Evolutionary conservation across 257 asterid species (phyloP).

Genomic region (Solanum sitiens): DNA sequence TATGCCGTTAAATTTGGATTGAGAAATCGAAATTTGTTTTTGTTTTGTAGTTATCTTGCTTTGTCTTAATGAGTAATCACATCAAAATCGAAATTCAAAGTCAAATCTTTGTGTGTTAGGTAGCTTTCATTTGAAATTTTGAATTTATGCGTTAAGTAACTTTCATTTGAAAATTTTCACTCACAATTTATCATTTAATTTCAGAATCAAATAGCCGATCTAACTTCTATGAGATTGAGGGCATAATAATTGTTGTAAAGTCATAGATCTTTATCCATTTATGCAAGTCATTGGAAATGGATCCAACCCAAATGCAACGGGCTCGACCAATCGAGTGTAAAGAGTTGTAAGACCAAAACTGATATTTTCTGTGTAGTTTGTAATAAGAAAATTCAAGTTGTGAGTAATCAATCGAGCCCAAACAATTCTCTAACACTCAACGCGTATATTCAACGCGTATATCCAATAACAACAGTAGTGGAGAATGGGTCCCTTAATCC

Average conservation of each 20-base stretch:
- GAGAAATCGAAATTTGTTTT: background rate
- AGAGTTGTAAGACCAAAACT: background rate
- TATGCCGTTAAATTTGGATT: background rate
- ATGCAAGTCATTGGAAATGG: background rate
- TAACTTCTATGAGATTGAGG: background rate
- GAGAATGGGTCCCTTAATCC: background rate
- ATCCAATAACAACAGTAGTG: background rate
- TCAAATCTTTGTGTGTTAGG: background rate
- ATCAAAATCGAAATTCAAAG: background rate
- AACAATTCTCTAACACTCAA: background rate
- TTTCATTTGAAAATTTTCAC: background rate
- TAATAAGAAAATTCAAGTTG: background rate
- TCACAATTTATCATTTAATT: background rate
- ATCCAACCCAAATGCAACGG: background rate
- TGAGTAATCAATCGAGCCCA: background rate
- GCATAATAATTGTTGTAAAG: background rate
- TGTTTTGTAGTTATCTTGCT: background rate
- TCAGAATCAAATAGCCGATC: background rate
- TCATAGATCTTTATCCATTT: background rate
- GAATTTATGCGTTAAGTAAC: background rate
- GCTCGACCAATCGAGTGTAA: background rate
- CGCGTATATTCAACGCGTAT: too few relatives aligned
- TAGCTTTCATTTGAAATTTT: background rate
- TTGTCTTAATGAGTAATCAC: background rate
- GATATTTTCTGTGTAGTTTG: background rate